Percentiles rank a stretch among this genome's conserved stretches.
Evolutionary conservation across 495 filamentous ascomycete species (phyloP).

Genomic region (Neurospora terricola): DNA sequence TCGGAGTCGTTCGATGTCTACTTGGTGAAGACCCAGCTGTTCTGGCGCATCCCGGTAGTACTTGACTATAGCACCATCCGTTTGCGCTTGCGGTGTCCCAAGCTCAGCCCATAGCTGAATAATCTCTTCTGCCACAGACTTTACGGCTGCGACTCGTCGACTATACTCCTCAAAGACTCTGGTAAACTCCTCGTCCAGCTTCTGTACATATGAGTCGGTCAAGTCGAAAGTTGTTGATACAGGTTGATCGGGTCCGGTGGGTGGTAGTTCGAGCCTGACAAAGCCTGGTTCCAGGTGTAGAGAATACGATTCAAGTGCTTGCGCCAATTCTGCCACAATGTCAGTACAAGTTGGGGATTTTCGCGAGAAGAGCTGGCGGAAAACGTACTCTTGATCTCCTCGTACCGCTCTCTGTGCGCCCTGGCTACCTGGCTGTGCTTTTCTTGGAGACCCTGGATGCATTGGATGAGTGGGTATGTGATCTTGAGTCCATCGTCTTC

Average conservation of each 20-base stretch:
- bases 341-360: slow-evolving; percentile 7
- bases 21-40: slow-evolving; percentile 81
- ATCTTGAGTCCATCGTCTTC: slow-evolving; percentile 55
- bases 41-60: slow-evolving; percentile 82
- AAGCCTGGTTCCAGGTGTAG: slow-evolving; percentile 85
- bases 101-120: slow-evolving; percentile 94
- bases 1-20: slow-evolving; percentile 66
- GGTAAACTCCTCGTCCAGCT: slow-evolving; percentile 82
- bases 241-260: slow-evolving; percentile 62
- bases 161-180: slow-evolving; percentile 93
- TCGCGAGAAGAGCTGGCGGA: not conserved
- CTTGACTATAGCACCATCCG: slow-evolving; percentile 78
- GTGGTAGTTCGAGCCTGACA: slow-evolving; percentile 70
- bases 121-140: slow-evolving; percentile 66
- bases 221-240: slow-evolving; percentile 77
- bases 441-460: slow-evolving; percentile 70
- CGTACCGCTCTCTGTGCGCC: slow-evolving; percentile 78
- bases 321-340: slow-evolving; percentile 60
- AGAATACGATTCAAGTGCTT: slow-evolving; percentile 89
- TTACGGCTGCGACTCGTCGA: slow-evolving; percentile 65
- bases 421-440: slow-evolving; percentile 71
- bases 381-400: slow-evolving; percentile 81
- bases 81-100: slow-evolving; percentile 83
- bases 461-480: slow-evolving; percentile 69
- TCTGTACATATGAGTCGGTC: slow-evolving; percentile 75